Conservation (phyloP, 1,139 yeast species). For the Sugiyamaella paludigena region DNA sequence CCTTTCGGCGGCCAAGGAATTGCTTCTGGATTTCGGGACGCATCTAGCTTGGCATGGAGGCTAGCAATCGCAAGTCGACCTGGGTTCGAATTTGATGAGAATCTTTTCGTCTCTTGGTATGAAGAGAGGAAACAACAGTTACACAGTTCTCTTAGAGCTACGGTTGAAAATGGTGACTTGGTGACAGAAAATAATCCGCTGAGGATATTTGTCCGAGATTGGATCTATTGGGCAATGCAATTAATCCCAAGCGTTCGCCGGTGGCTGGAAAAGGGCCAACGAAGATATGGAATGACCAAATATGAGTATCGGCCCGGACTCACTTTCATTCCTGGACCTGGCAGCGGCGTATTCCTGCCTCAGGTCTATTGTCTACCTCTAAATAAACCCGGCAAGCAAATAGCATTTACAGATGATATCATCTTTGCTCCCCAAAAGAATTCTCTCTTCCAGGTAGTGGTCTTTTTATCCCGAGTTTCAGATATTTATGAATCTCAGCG, state of each 20-base stretch:
- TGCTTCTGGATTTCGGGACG: conserved; percentile 3
- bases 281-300: conserved; percentile 5
- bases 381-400: background rate
- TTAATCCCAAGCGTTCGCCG: conserved; percentile 3
- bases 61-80: conserved; percentile 1
- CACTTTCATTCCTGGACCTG: background rate
- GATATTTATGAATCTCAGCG: background rate
- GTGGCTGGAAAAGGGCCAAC: conserved; percentile 6
- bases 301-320: conserved; percentile 6
- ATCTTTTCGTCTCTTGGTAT: conserved; percentile 6
- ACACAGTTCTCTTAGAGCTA: conserved; percentile 2
- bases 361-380: conserved; percentile 1
- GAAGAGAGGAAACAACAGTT: conserved; percentile 8
- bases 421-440: conserved; percentile 1
- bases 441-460: conserved; percentile 7
- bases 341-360: background rate
- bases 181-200: background rate
- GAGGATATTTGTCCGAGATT: conserved; percentile 1
- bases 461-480: background rate
- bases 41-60: conserved; percentile 2
- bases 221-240: conserved; percentile 5
- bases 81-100: background rate
- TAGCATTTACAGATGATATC: conserved; percentile 6
- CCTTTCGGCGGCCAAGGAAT: conserved; percentile 6
- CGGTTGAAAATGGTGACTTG: conserved; percentile 7